Base-by-base conservation (phyloP, 495 filamentous ascomycete genomes). In the Xylaria sp. region DNA sequence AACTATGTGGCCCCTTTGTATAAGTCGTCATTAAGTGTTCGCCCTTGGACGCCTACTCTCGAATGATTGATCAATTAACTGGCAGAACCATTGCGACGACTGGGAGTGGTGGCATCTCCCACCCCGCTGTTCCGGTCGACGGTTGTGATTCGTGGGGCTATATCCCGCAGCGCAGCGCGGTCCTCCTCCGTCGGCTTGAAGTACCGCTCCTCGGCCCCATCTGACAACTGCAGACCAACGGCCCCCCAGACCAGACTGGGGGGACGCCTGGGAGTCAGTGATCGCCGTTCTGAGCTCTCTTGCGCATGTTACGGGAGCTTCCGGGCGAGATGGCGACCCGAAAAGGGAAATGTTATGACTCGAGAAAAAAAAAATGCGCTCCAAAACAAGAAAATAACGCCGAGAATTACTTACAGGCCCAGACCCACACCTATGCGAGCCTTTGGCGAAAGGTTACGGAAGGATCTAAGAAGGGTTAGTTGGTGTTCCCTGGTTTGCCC, bases 131-230 rank as follows among this genome's bases (percentile, higher is more conserved):
- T 67, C 62, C 74, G 74, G 21, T 82, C 78, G 31, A 85, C 75
- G 61, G 73, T 66, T 40, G 77, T 77, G 72, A 86, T 80, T 64
- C 75, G 76, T n/a, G 84, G 83, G 46, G 76, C 70, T 14, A 77
- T 48, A 71, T 75, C 78, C 24, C 78, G 77, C 65, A 86, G 74
- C 31, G 71, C 80, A 19, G 73, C 81, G 72, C 77, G 78, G 73
- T 85, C 84, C 31, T 79, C 76, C 65, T 85, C 82, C 21, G 82
- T 85, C 15, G 84, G 81, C 61, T 74, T 82, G 64, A 79, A 78
- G 61, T 82, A 79, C 59, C 75, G 79, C 53, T 82, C 79, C 69
- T 84, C 84, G 43, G 78, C 74, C 67, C 76, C 78, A 74, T 84
- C 82, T 37, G 76, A 74, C 12, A 84, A 53, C 21, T 80, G 75